Percentiles rank a stretch among this genome's conserved stretches.
phyloP scores from a whole-genome alignment of 1,284 basidiomycete genomes.

The Ganoderma leucocontextum region DNA sequence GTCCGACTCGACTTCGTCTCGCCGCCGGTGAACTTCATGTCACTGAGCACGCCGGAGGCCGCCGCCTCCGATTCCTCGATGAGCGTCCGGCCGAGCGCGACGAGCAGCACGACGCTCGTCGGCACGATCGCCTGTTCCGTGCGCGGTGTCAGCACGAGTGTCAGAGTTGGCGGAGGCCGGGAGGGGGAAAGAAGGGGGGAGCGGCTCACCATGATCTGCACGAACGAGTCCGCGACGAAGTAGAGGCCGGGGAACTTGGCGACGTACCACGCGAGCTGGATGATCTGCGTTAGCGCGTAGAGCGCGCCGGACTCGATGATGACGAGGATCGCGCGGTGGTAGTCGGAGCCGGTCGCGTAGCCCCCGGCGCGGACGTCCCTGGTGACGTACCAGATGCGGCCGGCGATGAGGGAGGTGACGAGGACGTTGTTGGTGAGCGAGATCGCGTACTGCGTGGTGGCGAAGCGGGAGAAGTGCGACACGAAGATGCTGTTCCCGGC shows the following conservation, averaged over 20 bases:
- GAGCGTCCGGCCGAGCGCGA: not conserved
- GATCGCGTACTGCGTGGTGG: not conserved
- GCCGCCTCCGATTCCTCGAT: not conserved
- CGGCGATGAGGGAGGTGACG: conserved; percentile 15
- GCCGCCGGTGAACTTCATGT: conserved; percentile 3
- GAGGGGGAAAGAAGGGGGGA: no score
- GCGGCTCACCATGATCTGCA: conserved; percentile 12
- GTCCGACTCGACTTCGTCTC: conserved; percentile 3
- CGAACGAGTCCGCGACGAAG: conserved; percentile 14
- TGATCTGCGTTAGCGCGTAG: conserved; percentile 17
- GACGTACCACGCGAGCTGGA: conserved; percentile 16
- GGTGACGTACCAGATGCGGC: conserved; percentile 16
- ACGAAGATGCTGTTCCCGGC: conserved; percentile 10
- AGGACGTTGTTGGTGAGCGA: conserved; percentile 6
- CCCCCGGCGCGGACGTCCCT: conserved; percentile 1
- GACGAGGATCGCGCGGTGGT: conserved; percentile 14
- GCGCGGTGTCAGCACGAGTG: not conserved
- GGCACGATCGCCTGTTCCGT: not conserved
- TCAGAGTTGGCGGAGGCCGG: not conserved
- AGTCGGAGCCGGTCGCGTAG: conserved; percentile 5
- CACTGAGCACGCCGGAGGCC: not conserved
- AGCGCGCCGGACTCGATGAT: conserved; percentile 17
- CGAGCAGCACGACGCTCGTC: conserved; percentile 1
- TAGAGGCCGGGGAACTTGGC: conserved; percentile 14
- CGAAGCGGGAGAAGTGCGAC: not conserved